Evolutionary conservation across 495 filamentous ascomycete genomes (phyloP).

Genomic region (Xylaria curta): DNA sequence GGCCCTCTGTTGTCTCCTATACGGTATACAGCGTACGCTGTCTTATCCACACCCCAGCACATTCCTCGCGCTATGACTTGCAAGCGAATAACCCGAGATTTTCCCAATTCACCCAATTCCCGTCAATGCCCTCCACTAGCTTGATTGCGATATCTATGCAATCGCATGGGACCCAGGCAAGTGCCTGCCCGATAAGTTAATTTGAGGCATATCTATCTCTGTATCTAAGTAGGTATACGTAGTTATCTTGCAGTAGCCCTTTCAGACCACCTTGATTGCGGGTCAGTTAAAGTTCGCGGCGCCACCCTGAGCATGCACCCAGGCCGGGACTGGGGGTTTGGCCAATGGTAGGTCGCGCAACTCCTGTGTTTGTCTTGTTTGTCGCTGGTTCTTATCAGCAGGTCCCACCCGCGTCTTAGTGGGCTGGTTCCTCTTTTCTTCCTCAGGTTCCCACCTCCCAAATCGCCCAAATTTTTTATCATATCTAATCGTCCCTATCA

Average conservation of each 20-base stretch:
- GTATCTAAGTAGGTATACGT: neutral
- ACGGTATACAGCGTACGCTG: neutral
- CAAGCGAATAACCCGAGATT: neutral
- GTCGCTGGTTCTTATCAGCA: conserved; percentile 23
- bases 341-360: conserved; percentile 10
- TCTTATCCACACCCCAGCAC: neutral
- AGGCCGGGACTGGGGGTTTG: neutral
- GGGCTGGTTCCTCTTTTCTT: conserved; percentile 22
- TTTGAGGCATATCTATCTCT: conserved; percentile 24
- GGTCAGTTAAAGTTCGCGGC: neutral
- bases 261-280: neutral
- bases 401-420: conserved; percentile 14
- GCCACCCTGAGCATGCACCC: neutral
- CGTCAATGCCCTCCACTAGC: neutral
- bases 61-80: neutral
- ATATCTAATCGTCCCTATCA: conserved; percentile 42
- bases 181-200: conserved; percentile 27
- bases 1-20: conserved; percentile 4
- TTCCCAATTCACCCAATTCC: neutral
- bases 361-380: neutral
- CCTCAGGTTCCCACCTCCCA: conserved; percentile 33
- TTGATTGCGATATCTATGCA: neutral
- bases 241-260: neutral
- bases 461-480: conserved; percentile 40
- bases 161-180: neutral